Conservation (phyloP, 2,329 filamentous ascomycete species). For the Sclerotinia spermophila region DNA sequence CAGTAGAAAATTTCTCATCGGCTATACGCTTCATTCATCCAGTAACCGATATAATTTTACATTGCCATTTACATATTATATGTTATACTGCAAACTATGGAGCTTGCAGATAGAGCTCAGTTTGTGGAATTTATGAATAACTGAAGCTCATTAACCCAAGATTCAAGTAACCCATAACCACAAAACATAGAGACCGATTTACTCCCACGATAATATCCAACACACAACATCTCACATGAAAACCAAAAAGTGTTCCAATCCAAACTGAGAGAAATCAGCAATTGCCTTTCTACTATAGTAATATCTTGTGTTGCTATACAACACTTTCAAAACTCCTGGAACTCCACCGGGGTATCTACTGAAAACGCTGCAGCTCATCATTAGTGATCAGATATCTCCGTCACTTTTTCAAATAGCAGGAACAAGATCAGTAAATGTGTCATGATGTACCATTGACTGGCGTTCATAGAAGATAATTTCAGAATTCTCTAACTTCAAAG, state of each 20-base stretch:
- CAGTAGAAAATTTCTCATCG: not conserved
- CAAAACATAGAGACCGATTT: not conserved
- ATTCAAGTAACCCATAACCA: not conserved
- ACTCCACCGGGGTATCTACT: not conserved
- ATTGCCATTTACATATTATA: not conserved
- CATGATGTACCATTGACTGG: not conserved
- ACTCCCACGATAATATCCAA: not conserved
- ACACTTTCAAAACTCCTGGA: not conserved
- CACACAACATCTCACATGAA: not conserved
- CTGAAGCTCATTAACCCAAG: not conserved
- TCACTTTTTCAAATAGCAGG: not conserved
- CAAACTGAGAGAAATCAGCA: not conserved
- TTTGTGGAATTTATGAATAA: not conserved
- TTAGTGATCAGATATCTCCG: not conserved
- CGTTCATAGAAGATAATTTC: not conserved
- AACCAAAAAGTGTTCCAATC: not conserved
- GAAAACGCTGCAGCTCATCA: not conserved
- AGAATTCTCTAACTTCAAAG: not conserved
- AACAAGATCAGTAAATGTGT: not conserved
- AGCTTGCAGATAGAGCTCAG: not conserved
- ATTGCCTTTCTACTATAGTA: not conserved
- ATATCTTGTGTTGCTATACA: not conserved
- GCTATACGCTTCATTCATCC: not conserved
- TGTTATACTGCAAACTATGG: not conserved
- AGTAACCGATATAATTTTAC: not conserved